Base-by-base conservation (phyloP, 23 red algal genomes). In the Agarophyton chilense region DNA sequence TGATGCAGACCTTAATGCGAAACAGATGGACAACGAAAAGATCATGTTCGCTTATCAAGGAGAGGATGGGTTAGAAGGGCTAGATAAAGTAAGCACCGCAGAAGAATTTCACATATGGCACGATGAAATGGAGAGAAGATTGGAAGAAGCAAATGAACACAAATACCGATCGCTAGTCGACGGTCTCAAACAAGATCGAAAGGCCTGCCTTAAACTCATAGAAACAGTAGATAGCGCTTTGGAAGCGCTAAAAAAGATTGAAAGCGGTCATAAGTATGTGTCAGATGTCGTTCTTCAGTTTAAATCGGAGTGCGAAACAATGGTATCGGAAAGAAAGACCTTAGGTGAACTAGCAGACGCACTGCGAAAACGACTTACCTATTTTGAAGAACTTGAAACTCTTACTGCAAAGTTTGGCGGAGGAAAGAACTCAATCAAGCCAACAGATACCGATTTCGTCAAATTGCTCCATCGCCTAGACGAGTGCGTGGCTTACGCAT, bases 401-500 rank as follows among this genome's bases (percentile, higher is more conserved):
- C 77, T 96, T 29, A 82, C 86, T 16, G 38, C 72, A 24, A 83
- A 91, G 71, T 79, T 96, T 41, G 94, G 94, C n/a, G 81, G 43
- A 18, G 94, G 72, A 21, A 61, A 49, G 44, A 70, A 81, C 41
- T 86, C 76, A 19, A 89, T 91, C 26, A 71, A 81, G 38, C 87
- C 77, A 16, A 78, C 80, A 33, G 54, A 91, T 65, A 68, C 94
- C 2, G 94, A 96, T 47, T 91, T 91, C 70, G 74, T 96, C 66
- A 90, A 67, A 78, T 34, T 96, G 46, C 62, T 96, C 16, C 88
- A 92, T 74, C 87, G 94, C 40, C 16, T 96, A 10, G 94, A 96
- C 76, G 94, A 96, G 53, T 96, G 94, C 80, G 84, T 96, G 17
- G 94, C 94, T 41, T 96, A 96, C 64, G 94, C 94, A 10, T 86